Evolutionary conservation across 2,329 filamentous ascomycete species (phyloP), one percentile per base, ranked within the genome.

Genomic region (Sarocladiaceae sp.): DNA sequence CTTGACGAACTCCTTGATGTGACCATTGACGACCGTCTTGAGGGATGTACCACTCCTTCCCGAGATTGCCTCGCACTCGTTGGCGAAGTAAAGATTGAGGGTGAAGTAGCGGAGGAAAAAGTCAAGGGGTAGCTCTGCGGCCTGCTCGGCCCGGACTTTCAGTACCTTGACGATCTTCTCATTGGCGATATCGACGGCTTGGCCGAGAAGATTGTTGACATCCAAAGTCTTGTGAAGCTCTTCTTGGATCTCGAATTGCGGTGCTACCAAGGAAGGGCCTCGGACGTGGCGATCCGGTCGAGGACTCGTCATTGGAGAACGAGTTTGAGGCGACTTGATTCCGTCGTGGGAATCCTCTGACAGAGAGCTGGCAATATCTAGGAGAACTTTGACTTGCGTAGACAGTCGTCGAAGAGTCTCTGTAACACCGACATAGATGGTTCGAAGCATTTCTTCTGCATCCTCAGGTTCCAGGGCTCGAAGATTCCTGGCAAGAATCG

Each of bases 321-420:
- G 67, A 9, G 72, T 47, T 2, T 68, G 65, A 2, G 73, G 72
- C 6, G 74, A 76, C 47, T 65, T 69, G 29, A 72, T 47, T 5
- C 66, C 68, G 11, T 67, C 64, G 51, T 47, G 52, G 46, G 56
- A 56, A 32, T 57, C 56, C 18, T 73, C 67, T 12, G 76, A 72
- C 43, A 86, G 73, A 11, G 80, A 83, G 59, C 89, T 95, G 1
- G 90, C 93, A 16, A 95, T 86, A 62, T 98, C 93, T 9, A 98
- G 73, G n/a, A 98, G 67, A 9, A 97, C 82, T 62, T 98, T 98
- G 45, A 93, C 85, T 60, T 97, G 91, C 1, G 88, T 90, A 15
- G 88, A 88, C 6, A 96, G 69, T 55, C 93, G 78, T 46, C 93
- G 76, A 39, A 98, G 62, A 3, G 87, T 87, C 66, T 98, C 93